Evolutionary conservation across 176 grass and related monocot genomes (phyloP).

Genomic region (Raddia distichophylla): DNA sequence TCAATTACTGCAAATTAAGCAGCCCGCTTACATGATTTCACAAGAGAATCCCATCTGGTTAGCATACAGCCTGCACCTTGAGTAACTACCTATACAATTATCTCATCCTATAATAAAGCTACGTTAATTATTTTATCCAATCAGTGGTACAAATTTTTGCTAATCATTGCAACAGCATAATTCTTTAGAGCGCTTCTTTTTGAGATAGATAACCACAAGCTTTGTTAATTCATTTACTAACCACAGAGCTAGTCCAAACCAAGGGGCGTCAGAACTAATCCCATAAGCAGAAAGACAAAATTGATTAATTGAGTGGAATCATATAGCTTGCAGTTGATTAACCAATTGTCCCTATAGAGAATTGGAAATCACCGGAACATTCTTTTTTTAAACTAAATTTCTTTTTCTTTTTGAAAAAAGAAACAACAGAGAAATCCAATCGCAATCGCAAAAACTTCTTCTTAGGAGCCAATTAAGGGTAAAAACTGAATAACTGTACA

Average conservation of each 20-base stretch:
- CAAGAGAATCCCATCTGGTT: not conserved
- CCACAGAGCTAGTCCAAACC: not conserved
- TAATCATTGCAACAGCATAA: not conserved
- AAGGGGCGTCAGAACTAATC: not conserved
- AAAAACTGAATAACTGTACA: conserved; percentile 12
- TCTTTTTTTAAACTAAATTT: not conserved
- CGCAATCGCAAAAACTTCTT: not conserved
- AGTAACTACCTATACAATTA: not conserved
- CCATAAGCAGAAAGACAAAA: not conserved
- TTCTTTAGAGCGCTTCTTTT: not conserved
- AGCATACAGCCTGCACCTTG: not conserved
- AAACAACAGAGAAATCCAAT: conserved; percentile 1
- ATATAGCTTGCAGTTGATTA: not conserved
- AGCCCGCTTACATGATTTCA: not conserved
- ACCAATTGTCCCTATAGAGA: not conserved
- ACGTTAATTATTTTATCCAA: not conserved
- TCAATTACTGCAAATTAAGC: not conserved
- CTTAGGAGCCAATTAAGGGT: no score
- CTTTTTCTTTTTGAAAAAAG: not conserved
- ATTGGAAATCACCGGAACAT: not conserved
- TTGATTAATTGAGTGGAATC: not conserved
- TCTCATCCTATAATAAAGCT: not conserved
- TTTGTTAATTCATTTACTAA: not conserved
- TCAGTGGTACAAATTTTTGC: not conserved
- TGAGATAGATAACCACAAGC: not conserved